Evolutionary conservation across 306 rosid genomes (phyloP).

Genomic region (Styphnolobium japonicum): DNA sequence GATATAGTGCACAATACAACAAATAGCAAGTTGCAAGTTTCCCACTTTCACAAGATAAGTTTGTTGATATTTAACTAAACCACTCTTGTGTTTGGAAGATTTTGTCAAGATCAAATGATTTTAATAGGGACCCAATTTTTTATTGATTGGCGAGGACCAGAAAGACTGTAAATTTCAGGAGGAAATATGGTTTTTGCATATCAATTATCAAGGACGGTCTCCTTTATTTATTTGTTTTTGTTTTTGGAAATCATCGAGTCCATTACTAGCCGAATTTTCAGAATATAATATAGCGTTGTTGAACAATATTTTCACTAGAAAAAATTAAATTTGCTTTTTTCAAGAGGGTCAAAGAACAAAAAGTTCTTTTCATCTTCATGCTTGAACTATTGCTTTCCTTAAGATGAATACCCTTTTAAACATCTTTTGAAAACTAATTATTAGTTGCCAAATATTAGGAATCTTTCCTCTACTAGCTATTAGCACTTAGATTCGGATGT

Average conservation of each 20-base stretch:
- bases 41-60: constrained; percentile 5
- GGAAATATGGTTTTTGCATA: neutral
- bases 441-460: neutral
- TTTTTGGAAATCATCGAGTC: neutral
- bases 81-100: neutral
- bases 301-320: neutral
- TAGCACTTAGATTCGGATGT: neutral
- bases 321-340: neutral
- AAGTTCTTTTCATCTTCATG: neutral
- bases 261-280: neutral
- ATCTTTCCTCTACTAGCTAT: no score
- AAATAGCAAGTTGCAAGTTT: constrained; percentile 24
- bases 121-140: neutral
- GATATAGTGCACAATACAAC: neutral
- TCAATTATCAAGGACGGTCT: neutral
- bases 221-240: neutral
- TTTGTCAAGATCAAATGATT: constrained; percentile 29
- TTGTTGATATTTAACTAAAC: constrained; percentile 33
- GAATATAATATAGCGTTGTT: neutral
- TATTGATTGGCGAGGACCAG: neutral
- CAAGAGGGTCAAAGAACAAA: neutral
- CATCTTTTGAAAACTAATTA: no score
- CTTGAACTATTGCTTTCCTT: neutral
- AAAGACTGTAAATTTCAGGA: neutral
- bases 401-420: no score